Evolutionary conservation across 495 filamentous ascomycete species (phyloP).

Genomic region (Collariella sp.): DNA sequence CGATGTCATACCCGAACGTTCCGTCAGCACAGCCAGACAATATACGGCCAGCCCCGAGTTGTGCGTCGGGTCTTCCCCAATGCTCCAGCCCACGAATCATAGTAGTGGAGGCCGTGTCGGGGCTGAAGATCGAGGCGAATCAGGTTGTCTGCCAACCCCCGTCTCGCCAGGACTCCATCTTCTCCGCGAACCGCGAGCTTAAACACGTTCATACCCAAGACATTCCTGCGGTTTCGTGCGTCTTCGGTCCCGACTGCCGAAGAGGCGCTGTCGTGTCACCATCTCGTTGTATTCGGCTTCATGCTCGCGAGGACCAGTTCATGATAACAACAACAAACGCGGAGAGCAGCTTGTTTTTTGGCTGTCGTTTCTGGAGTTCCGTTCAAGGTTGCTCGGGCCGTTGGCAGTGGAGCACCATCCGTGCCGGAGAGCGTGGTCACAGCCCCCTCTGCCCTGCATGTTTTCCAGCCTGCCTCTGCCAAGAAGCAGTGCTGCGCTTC

Average conservation of each 20-base stretch:
- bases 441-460: too few species aligned
- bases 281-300: background rate
- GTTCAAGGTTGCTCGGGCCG: too few species aligned
- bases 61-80: background rate
- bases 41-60: background rate
- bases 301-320: background rate
- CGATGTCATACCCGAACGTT: background rate
- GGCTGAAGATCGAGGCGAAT: background rate
- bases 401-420: too few species aligned
- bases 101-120: background rate
- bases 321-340: background rate
- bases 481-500: too few species aligned
- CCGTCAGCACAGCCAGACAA: background rate
- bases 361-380: too few species aligned
- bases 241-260: conserved; percentile 11
- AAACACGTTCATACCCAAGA: too few species aligned
- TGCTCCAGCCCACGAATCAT: background rate
- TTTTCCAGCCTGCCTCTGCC: too few species aligned
- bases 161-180: background rate
- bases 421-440: too few species aligned
- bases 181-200: background rate
- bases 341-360: background rate
- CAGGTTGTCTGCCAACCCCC: too few species aligned
- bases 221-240: background rate
- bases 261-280: conserved; percentile 4